phyloP scores from a whole-genome alignment of 1,139 yeast genomes.

The Entelexis paramagnoliae region DNA sequence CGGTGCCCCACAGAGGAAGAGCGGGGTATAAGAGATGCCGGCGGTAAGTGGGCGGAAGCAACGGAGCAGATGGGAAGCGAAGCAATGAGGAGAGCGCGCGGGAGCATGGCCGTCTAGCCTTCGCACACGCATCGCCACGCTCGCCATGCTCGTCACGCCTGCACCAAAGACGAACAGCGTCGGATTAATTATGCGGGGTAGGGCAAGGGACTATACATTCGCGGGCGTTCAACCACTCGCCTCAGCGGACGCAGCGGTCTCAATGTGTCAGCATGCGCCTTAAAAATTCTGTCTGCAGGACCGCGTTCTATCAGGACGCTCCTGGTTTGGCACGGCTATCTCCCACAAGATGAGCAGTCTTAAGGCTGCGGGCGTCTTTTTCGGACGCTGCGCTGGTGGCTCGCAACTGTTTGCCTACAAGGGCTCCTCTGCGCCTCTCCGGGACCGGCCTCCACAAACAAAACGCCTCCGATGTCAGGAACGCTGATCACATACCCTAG shows the following conservation, averaged over 20 bases:
- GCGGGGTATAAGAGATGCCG: neutral
- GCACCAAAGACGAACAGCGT: neutral
- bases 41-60: too few relatives aligned
- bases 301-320: too few relatives aligned
- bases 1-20: neutral
- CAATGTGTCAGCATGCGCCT: neutral
- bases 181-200: constrained; percentile 6
- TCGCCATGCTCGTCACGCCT: neutral
- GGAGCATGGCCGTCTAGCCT: neutral
- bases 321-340: too few relatives aligned
- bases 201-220: neutral
- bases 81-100: neutral
- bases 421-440: neutral
- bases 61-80: too few relatives aligned
- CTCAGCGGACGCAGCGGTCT: too few relatives aligned
- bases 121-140: neutral
- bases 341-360: too few relatives aligned
- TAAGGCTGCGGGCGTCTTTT: too few relatives aligned
- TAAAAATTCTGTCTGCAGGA: neutral
- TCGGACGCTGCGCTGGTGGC: too few relatives aligned
- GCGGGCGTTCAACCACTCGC: neutral
- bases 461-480: neutral
- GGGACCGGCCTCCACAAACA: neutral
- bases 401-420: too few relatives aligned
- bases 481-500: neutral